phyloP scores from a whole-genome alignment of 306 rosid genomes.

The Lablab purpureus region DNA sequence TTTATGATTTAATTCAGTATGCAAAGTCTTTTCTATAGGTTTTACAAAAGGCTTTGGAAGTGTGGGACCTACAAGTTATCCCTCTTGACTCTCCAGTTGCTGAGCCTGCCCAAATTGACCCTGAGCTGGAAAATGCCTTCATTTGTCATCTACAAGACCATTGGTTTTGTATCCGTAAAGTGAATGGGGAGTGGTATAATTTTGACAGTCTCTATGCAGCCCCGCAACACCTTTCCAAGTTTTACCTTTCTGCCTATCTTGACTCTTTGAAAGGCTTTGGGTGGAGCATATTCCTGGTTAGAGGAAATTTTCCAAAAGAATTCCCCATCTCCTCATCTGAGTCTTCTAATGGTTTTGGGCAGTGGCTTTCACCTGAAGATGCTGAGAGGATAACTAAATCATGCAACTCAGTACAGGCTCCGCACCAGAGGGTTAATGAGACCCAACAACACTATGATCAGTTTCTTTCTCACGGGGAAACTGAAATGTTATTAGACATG shows the following conservation, averaged over 20 bases:
- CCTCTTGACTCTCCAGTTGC: slow-evolving; percentile 98
- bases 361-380: slow-evolving; percentile 95
- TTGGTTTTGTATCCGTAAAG: slow-evolving; percentile 98
- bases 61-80: slow-evolving; percentile 98
- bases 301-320: slow-evolving; percentile 94
- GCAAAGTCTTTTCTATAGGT: slow-evolving; percentile 66
- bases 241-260: slow-evolving; percentile 93
- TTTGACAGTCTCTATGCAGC: slow-evolving; percentile 98
- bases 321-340: slow-evolving; percentile 88
- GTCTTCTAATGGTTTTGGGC: slow-evolving; percentile 92
- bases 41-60: slow-evolving; percentile 94
- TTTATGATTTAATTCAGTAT: slow-evolving; percentile 32
- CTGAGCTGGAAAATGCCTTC: slow-evolving; percentile 91
- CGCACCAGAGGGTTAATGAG: slow-evolving; percentile 53
- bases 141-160: slow-evolving; percentile 96
- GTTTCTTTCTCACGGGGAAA: slow-evolving; percentile 59
- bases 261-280: slow-evolving; percentile 94
- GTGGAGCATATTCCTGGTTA: slow-evolving; percentile 97
- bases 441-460: slow-evolving; percentile 50
- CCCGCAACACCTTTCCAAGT: slow-evolving; percentile 92
- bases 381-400: slow-evolving; percentile 96
- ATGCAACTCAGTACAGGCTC: slow-evolving; percentile 73
- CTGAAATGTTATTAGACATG: slow-evolving; percentile 64
- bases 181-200: slow-evolving; percentile 94
- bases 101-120: slow-evolving; percentile 97